Evolutionary conservation across 139 green algal species (phyloP).

Genomic region (Yamagishiella unicocca): DNA sequence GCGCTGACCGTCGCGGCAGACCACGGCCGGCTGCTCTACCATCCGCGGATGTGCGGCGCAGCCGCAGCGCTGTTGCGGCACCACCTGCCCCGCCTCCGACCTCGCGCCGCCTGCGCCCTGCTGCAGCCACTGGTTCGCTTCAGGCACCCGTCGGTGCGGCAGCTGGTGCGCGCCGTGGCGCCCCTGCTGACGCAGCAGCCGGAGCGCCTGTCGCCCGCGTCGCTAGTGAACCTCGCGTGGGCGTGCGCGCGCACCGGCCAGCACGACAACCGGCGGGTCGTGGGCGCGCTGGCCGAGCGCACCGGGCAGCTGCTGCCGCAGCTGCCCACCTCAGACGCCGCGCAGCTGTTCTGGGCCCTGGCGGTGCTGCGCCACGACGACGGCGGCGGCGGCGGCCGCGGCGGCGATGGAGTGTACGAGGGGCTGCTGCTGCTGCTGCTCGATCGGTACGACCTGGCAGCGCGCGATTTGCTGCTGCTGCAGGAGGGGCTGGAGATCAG

Average conservation of each 20-base stretch:
- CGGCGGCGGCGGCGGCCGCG: neutral
- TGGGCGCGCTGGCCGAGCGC: neutral
- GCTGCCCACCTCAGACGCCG: neutral
- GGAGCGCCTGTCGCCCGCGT: neutral
- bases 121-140: neutral
- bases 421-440: conserved; percentile 31
- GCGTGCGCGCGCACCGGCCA: conserved; percentile 4
- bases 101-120: conserved; percentile 2
- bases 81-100: neutral
- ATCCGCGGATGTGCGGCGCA: neutral
- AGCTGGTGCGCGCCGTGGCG: conserved; percentile 20
- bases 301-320: neutral
- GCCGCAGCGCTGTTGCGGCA: conserved; percentile 20
- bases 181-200: conserved; percentile 10
- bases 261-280: neutral
- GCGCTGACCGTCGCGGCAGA: neutral
- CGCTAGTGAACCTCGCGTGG: neutral
- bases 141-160: neutral
- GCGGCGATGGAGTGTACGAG: neutral
- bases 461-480: conserved; percentile 28
- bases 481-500: conserved; percentile 12
- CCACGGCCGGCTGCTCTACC: neutral
- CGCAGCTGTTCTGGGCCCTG: conserved; percentile 20
- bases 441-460: neutral
- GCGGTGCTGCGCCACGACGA: neutral